Evolutionary conservation across 371 early-diverging fungal species (phyloP).

Genomic region (Actinomortierella wolfii): DNA sequence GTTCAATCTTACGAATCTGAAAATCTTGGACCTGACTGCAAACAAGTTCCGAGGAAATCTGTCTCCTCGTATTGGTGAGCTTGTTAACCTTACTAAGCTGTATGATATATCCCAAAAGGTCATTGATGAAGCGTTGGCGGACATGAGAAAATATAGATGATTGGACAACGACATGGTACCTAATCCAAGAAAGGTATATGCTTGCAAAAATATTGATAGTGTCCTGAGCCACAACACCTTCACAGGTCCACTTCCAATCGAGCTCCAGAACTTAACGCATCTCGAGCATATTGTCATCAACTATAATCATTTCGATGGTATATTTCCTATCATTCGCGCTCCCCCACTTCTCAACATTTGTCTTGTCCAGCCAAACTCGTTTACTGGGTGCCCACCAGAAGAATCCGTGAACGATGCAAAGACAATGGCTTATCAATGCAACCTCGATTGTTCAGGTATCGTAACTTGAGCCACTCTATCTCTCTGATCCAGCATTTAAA

Average conservation of each 20-base stretch:
- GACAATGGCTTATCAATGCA: constrained; percentile 59
- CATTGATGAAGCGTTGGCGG: too few relatives aligned
- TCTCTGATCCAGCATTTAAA: too few relatives aligned
- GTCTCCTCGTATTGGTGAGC: constrained; percentile 13
- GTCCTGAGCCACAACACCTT: constrained; percentile 55
- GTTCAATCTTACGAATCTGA: constrained; percentile 20
- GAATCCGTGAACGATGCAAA: constrained; percentile 47
- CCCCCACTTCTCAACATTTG: constrained; percentile 53
- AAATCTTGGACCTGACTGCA: constrained; percentile 18
- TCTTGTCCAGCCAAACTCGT: constrained; percentile 55
- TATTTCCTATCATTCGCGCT: constrained; percentile 53
- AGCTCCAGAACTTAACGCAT: constrained; percentile 46
- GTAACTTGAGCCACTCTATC: neutral
- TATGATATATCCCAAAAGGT: constrained; percentile 19
- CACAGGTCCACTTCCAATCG: constrained; percentile 50
- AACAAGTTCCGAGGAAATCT: constrained; percentile 17
- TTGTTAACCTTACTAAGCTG: constrained; percentile 45
- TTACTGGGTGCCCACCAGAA: constrained; percentile 55
- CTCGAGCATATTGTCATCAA: constrained; percentile 54
- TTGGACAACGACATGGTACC: too few relatives aligned
- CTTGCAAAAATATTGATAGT: constrained; percentile 37
- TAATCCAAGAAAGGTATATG: too few relatives aligned
- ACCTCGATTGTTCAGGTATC: constrained; percentile 49
- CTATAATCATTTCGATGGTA: constrained; percentile 54
- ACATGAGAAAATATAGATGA: too few relatives aligned